phyloP scores from a whole-genome alignment of 345 rosid genomes.

The Murraya paniculata region DNA sequence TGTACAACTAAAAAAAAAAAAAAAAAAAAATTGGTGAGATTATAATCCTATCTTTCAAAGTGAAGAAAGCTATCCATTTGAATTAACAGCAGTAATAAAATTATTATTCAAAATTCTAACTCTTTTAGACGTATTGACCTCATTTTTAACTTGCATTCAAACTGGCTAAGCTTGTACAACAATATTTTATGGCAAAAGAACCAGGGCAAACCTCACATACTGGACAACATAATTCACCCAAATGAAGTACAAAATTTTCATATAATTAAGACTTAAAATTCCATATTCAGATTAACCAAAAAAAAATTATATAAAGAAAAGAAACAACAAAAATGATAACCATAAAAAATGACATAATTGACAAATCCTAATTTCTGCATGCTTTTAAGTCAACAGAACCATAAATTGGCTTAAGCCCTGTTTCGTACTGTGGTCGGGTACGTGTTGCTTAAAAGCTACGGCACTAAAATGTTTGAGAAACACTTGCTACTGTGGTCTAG shows the following conservation, averaged over 20 bases:
- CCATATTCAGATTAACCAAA: background rate
- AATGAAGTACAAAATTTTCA: background rate
- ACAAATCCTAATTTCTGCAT: background rate
- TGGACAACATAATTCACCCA: background rate
- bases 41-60: background rate
- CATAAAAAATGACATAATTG: background rate
- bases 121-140: background rate
- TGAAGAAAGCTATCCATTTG: background rate
- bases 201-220: background rate
- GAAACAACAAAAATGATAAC: background rate
- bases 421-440: too few species aligned
- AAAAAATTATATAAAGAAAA: background rate
- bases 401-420: background rate
- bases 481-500: too few species aligned
- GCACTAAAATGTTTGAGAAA: too few species aligned
- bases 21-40: background rate
- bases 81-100: background rate
- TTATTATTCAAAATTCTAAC: background rate
- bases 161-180: background rate
- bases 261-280: background rate
- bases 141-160: background rate
- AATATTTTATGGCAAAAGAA: too few species aligned
- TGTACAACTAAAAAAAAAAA: background rate
- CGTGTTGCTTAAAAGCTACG: too few species aligned
- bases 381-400: background rate